Evolutionary conservation across 1,139 yeast genomes (phyloP).

Genomic region (Yamadazyma trypodendri): DNA sequence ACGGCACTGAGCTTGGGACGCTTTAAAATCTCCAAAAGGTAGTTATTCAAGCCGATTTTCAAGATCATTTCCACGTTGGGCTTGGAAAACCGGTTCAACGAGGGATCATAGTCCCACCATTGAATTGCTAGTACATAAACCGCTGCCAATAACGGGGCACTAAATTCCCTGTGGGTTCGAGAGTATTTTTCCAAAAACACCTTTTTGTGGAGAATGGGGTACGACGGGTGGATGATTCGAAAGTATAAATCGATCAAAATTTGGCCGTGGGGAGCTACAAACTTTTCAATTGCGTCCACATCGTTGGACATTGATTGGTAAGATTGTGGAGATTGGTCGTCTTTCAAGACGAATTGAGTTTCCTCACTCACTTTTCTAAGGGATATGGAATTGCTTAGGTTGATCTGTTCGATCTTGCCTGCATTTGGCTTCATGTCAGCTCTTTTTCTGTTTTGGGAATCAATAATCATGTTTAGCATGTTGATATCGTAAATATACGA

Average conservation of each 20-base stretch:
- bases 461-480: constrained; percentile 52
- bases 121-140: constrained; percentile 73
- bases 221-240: constrained; percentile 73
- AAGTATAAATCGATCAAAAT: constrained; percentile 68
- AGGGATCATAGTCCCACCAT: constrained; percentile 85
- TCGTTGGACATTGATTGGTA: constrained; percentile 64
- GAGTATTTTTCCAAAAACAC: constrained; percentile 76
- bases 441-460: constrained; percentile 32
- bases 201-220: constrained; percentile 73
- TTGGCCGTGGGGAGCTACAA: constrained; percentile 78
- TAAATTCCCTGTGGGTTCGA: constrained; percentile 72
- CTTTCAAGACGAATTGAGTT: constrained; percentile 66
- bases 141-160: constrained; percentile 75
- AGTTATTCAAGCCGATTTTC: constrained; percentile 54
- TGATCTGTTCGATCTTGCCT: constrained; percentile 60
- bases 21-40: constrained; percentile 65
- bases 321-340: constrained; percentile 66
- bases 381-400: constrained; percentile 55
- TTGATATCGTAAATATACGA: constrained; percentile 61
- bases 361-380: constrained; percentile 65
- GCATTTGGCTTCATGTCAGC: constrained; percentile 7
- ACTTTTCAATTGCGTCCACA: constrained; percentile 68
- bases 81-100: constrained; percentile 58
- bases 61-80: constrained; percentile 56
- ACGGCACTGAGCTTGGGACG: constrained; percentile 79